These are phyloP conservation scores for Lathyrus aphaca DNA, from an alignment of 306 rosid species.

Conservation along the genomic window DNA sequence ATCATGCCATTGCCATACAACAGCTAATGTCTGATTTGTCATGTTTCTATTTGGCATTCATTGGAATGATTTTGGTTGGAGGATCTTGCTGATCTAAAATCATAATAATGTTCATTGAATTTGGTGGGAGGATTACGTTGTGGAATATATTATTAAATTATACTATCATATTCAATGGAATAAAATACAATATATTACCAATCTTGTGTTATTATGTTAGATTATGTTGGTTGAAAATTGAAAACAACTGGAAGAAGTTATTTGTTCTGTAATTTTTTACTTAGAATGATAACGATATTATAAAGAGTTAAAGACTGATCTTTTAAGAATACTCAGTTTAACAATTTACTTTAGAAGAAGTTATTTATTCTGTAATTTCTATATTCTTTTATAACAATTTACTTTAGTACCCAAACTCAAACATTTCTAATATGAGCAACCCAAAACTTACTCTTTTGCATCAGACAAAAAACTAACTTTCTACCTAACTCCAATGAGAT, in stretches of 20 bases:
- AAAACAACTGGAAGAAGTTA: conserved; percentile 17
- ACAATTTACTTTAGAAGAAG: no score
- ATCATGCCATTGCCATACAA: conserved; percentile 33
- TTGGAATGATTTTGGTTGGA: conserved; percentile 41
- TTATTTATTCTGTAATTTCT: no score
- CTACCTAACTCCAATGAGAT: no score
- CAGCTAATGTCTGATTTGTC: conserved; percentile 41
- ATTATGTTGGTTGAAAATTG: conserved; percentile 26
- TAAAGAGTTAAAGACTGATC: no score
- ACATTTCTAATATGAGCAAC: no score
- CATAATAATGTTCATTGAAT: conserved; percentile 21
- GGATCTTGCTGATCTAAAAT: conserved; percentile 18
- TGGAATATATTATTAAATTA: conserved; percentile 27
- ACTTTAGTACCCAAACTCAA: no score
- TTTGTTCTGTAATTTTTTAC: background rate
- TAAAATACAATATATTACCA: conserved; percentile 12
- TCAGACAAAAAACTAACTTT: no score
- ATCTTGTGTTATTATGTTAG: conserved; percentile 33
- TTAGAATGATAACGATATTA: background rate
- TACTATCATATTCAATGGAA: conserved; percentile 29
- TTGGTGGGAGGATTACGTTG: conserved; percentile 43
- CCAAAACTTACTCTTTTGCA: no score
- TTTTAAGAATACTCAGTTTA: no score
- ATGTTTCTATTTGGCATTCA: conserved; percentile 47
- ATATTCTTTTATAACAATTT: no score